phyloP scores from a whole-genome alignment of 495 filamentous ascomycete genomes.

The Rhizodiscina lignyota region DNA sequence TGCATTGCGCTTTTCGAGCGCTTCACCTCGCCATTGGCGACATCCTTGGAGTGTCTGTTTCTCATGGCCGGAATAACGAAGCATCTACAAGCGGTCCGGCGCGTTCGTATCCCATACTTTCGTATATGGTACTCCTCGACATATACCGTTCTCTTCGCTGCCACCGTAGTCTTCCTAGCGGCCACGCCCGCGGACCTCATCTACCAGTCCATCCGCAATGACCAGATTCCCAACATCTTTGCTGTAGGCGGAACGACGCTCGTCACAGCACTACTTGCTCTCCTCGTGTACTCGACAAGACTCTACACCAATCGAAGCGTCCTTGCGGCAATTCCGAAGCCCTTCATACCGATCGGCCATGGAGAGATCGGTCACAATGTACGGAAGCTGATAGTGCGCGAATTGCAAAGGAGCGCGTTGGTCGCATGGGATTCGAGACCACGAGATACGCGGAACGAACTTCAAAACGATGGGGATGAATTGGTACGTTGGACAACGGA shows the following conservation, averaged over 20 bases:
- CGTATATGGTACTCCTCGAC: conserved; percentile 67
- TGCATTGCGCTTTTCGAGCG: no score
- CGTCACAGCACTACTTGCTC: conserved; percentile 50
- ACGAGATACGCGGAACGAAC: conserved; percentile 27
- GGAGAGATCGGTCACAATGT: conserved; percentile 60
- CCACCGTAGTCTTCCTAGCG: conserved; percentile 56
- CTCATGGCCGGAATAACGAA: no score
- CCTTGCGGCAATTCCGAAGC: conserved; percentile 66
- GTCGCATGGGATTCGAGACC: conserved; percentile 66
- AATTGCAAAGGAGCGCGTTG: conserved; percentile 57
- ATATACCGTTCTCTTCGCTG: conserved; percentile 60
- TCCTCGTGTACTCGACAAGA: conserved; percentile 68
- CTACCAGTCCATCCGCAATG: conserved; percentile 49
- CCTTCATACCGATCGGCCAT: conserved; percentile 67
- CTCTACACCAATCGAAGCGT: conserved; percentile 74
- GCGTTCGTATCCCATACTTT: conserved; percentile 43
- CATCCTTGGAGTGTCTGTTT: no score
- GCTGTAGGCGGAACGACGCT: conserved; percentile 66
- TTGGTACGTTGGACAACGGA: conserved; percentile 1
- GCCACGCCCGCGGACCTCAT: conserved; percentile 74
- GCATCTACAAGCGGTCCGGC: no score
- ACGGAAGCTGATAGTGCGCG: conserved; percentile 51
- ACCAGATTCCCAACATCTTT: conserved; percentile 65
- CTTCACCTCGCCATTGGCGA: no score
- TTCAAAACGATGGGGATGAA: conserved; percentile 7